phyloP scores from a whole-genome alignment of 495 filamentous ascomycete species.

The Hyaloscypha variabilis region DNA sequence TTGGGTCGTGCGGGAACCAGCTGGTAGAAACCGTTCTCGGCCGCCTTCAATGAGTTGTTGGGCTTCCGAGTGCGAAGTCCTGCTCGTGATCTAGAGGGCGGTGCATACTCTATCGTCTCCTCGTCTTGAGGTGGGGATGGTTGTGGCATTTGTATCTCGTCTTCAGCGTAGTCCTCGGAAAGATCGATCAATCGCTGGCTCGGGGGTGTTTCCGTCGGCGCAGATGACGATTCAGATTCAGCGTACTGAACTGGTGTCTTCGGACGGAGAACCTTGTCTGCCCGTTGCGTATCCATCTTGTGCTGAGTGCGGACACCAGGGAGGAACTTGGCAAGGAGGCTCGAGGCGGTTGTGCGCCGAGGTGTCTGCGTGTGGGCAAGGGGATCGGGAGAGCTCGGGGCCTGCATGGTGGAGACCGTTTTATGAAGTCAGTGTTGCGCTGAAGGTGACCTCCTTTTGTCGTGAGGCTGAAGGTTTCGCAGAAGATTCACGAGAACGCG shows the following conservation, averaged over 20 bases:
- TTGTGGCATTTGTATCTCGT: conserved; percentile 17
- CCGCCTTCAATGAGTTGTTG: conserved; percentile 27
- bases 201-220: not conserved
- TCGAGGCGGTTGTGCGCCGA: conserved; percentile 23
- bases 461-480: not conserved
- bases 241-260: conserved; percentile 12
- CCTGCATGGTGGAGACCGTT: not conserved
- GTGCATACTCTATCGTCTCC: conserved; percentile 18
- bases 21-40: conserved; percentile 20
- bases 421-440: not conserved
- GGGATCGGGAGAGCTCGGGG: conserved; percentile 5
- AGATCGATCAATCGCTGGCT: conserved; percentile 20
- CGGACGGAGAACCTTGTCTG: not conserved
- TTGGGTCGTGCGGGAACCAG: conserved; percentile 10
- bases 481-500: not conserved
- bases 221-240: conserved; percentile 6
- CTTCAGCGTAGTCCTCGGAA: conserved; percentile 21
- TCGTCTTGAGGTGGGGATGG: conserved; percentile 1
- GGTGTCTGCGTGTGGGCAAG: not conserved
- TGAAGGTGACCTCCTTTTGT: not conserved
- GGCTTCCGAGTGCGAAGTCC: conserved; percentile 18
- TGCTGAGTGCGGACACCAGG: conserved; percentile 24
- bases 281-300: conserved; percentile 27
- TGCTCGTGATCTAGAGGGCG: not conserved
- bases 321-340: conserved; percentile 26